A percentile compares a stretch with the other conserved stretches of the same genome.
These are phyloP conservation scores for Sporothrix curviconia DNA, from an alignment of 2,329 filamentous ascomycete species.

Conservation along the genomic window DNA sequence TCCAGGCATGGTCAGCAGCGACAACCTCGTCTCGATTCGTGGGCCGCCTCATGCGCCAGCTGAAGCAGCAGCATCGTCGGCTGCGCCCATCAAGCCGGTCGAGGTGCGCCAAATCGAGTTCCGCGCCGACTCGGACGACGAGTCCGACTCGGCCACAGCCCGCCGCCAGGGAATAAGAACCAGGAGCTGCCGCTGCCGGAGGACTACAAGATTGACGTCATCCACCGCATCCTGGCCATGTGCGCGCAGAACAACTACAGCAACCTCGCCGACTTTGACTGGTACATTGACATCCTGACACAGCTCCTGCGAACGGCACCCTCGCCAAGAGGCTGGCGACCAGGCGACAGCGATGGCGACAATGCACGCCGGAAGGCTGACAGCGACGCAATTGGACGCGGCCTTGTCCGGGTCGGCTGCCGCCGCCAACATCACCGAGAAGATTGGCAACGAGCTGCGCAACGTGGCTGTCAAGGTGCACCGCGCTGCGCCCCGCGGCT, in stretches of 20 bases:
- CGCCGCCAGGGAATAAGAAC: slow-evolving; percentile 28
- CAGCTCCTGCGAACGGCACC: slow-evolving; percentile 72
- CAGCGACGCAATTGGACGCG: slow-evolving; percentile 27
- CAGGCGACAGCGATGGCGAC: slow-evolving; percentile 34
- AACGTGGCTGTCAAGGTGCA: slow-evolving; percentile 90
- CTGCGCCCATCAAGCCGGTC: slow-evolving; percentile 32
- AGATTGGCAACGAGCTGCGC: slow-evolving; percentile 76
- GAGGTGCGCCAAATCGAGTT: slow-evolving; percentile 40
- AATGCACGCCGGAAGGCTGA: too few species aligned
- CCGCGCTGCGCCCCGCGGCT: slow-evolving; percentile 71
- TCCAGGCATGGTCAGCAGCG: slow-evolving; percentile 85
- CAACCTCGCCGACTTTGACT: slow-evolving; percentile 86
- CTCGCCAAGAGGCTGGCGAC: slow-evolving; percentile 38
- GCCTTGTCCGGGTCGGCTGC: slow-evolving; percentile 20
- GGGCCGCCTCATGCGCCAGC: slow-evolving; percentile 77
- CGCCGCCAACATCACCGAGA: slow-evolving; percentile 52
- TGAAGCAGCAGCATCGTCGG: slow-evolving; percentile 60
- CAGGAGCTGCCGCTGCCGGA: slow-evolving; percentile 63
- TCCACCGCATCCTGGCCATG: slow-evolving; percentile 77
- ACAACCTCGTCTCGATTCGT: slow-evolving; percentile 81
- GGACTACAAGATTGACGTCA: slow-evolving; percentile 78
- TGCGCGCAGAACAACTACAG: slow-evolving; percentile 84
- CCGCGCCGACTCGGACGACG: slow-evolving; percentile 44
- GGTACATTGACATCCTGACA: slow-evolving; percentile 88
- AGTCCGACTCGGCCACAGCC: slow-evolving; percentile 37